A percentile compares a stretch with the other conserved stretches of the same genome.
These are phyloP conservation scores for Cercospora beticola DNA, from an alignment of 2,329 filamentous ascomycete genomes.

Conservation along the genomic window DNA sequence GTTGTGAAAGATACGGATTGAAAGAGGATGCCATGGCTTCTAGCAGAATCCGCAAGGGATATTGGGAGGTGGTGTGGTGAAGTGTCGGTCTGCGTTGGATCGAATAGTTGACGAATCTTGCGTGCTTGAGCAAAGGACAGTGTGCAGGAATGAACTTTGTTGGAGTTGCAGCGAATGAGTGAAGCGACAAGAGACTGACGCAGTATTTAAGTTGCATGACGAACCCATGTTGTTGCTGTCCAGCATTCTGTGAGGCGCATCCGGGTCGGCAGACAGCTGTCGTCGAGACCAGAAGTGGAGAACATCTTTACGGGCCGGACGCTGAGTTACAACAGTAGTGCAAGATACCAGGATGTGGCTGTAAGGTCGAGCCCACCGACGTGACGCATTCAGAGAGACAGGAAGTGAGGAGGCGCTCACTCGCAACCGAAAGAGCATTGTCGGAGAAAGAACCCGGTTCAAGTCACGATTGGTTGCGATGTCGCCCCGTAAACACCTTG, in stretches of 20 bases:
- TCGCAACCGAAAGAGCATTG: slow-evolving; percentile 17
- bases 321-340: slow-evolving; percentile 26
- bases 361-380: slow-evolving; percentile 18
- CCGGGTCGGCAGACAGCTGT: slow-evolving; percentile 20
- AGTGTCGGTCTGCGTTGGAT: neutral
- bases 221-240: slow-evolving; percentile 20
- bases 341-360: slow-evolving; percentile 21
- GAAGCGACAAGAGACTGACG: slow-evolving; percentile 10
- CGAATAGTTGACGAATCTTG: neutral
- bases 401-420: slow-evolving; percentile 25
- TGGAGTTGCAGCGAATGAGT: slow-evolving; percentile 17
- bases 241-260: slow-evolving; percentile 14
- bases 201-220: slow-evolving; percentile 20
- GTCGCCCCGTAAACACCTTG: slow-evolving; percentile 13
- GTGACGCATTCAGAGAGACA: slow-evolving; percentile 18
- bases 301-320: slow-evolving; percentile 23
- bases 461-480: slow-evolving; percentile 19
- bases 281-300: slow-evolving; percentile 25
- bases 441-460: slow-evolving; percentile 15
- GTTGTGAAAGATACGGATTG: neutral
- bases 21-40: neutral
- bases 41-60: neutral
- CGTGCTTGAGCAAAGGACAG: slow-evolving; percentile 1
- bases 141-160: slow-evolving; percentile 21
- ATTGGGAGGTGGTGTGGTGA: neutral